Percentiles rank a stretch among this genome's conserved stretches.
These are phyloP conservation scores for Tetraselmis chui DNA, from an alignment of 139 green algal genomes.

Conservation along the genomic window DNA sequence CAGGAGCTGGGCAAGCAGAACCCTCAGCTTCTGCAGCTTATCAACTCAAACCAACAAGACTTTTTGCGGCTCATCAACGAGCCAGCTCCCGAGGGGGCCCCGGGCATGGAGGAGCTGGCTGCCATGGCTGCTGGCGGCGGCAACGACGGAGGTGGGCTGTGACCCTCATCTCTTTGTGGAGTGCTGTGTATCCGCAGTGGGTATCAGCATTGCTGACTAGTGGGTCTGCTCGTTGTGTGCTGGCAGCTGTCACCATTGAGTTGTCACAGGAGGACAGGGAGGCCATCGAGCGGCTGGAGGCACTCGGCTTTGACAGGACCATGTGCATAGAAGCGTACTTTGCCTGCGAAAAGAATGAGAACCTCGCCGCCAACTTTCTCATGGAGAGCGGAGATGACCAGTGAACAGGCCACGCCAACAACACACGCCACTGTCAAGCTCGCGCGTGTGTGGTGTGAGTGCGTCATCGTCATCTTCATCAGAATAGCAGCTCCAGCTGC, in stretches of 20 bases:
- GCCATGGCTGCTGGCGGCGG: slow-evolving; percentile 20
- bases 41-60: slow-evolving; percentile 73
- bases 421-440: no score
- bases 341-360: slow-evolving; percentile 92
- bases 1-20: slow-evolving; percentile 62
- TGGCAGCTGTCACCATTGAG: slow-evolving; percentile 43
- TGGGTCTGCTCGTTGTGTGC: no score
- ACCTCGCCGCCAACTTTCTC: slow-evolving; percentile 95
- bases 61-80: slow-evolving; percentile 92
- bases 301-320: slow-evolving; percentile 81
- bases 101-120: slow-evolving; percentile 30
- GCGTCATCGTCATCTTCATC: no score
- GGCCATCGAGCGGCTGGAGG: slow-evolving; percentile 71
- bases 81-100: slow-evolving; percentile 24
- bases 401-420: no score
- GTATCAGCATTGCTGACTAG: no score
- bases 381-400: slow-evolving; percentile 59
- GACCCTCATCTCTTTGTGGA: no score
- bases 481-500: no score
- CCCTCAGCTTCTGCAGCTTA: slow-evolving; percentile 61
- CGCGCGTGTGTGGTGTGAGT: no score
- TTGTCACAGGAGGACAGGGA: slow-evolving; percentile 69
- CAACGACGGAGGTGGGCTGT: slow-evolving; percentile 20
- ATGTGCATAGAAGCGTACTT: slow-evolving; percentile 86
- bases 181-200: not conserved